Conservation (phyloP, 2,329 filamentous ascomycete species). For the Aspergillus novofumigatus region DNA sequence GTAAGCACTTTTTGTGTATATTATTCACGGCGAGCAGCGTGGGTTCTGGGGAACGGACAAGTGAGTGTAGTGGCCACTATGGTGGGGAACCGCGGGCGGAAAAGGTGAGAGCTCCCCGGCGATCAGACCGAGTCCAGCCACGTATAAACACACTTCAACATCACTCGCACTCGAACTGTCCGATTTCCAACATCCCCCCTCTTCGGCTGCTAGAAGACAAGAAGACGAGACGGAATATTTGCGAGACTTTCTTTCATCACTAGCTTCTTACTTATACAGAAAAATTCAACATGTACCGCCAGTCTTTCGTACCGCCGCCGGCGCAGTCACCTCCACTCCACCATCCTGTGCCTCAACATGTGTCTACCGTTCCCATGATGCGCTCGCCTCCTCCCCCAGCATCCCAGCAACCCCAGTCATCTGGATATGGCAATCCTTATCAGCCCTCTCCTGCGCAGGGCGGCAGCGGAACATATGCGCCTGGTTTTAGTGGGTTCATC, state of each 20-base stretch:
- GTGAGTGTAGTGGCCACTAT: constrained; percentile 4
- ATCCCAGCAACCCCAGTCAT: constrained; percentile 64
- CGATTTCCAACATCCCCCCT: constrained; percentile 7
- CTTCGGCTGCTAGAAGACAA: constrained; percentile 6
- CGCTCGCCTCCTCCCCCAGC: constrained; percentile 81
- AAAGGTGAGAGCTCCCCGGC: constrained; percentile 17
- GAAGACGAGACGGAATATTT: background rate
- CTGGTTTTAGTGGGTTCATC: constrained; percentile 85
- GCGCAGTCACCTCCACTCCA: constrained; percentile 85
- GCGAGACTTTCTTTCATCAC: constrained; percentile 2
- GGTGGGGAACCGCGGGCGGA: constrained; percentile 19
- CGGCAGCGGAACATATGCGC: constrained; percentile 40
- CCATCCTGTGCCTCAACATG: constrained; percentile 96
- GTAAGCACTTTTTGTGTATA: background rate
- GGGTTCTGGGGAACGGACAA: background rate
- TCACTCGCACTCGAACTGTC: constrained; percentile 10
- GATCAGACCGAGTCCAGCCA: constrained; percentile 28
- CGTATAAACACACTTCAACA: constrained; percentile 27
- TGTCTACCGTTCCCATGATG: constrained; percentile 94
- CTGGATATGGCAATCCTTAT: constrained; percentile 49
- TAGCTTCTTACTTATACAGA: constrained; percentile 3
- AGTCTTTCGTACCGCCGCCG: constrained; percentile 70
- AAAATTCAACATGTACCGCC: constrained; percentile 68
- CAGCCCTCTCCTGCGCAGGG: constrained; percentile 42
- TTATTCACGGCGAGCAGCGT: constrained; percentile 1